Percentiles rank a stretch among this genome's conserved stretches.
phyloP scores from a whole-genome alignment of 2,329 filamentous ascomycete species.

The Drechslera avenae region DNA sequence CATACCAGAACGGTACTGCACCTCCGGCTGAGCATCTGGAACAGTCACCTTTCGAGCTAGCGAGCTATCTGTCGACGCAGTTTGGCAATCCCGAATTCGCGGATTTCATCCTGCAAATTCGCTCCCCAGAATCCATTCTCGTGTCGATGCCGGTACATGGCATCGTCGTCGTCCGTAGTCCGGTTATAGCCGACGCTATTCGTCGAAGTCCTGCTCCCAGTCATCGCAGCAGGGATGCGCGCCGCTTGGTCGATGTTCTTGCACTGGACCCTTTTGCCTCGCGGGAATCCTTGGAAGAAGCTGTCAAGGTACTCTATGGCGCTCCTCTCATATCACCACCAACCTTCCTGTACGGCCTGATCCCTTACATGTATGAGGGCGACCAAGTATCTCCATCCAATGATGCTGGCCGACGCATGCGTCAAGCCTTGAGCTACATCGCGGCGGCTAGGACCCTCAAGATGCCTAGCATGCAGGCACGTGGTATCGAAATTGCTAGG shows the following conservation, averaged over 20 bases:
- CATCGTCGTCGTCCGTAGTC: slow-evolving; percentile 44
- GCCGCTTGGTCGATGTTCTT: slow-evolving; percentile 34
- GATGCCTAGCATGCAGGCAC: slow-evolving; percentile 60
- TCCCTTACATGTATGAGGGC: slow-evolving; percentile 31
- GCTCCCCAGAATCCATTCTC: slow-evolving; percentile 32
- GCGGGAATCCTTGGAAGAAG: slow-evolving; percentile 40
- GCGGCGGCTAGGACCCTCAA: slow-evolving; percentile 65
- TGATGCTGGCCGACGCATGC: slow-evolving; percentile 45
- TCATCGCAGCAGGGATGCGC: slow-evolving; percentile 32
- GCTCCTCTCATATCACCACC: slow-evolving; percentile 37
- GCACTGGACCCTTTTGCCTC: slow-evolving; percentile 36
- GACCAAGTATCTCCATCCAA: slow-evolving; percentile 28
- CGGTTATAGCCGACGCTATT: slow-evolving; percentile 39
- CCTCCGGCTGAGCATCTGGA: slow-evolving; percentile 25
- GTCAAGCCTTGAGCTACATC: slow-evolving; percentile 62
- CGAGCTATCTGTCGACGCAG: slow-evolving; percentile 39
- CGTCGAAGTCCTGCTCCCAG: slow-evolving; percentile 25
- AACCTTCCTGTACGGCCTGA: slow-evolving; percentile 38
- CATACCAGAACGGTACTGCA: slow-evolving; percentile 26
- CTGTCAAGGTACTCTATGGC: slow-evolving; percentile 46
- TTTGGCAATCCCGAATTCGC: slow-evolving; percentile 46
- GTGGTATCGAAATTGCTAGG: slow-evolving; percentile 65
- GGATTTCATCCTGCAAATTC: slow-evolving; percentile 46
- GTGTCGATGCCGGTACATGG: slow-evolving; percentile 44
- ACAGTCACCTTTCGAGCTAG: slow-evolving; percentile 38